These are phyloP conservation scores for Pseudonectria foliicola DNA, from an alignment of 2,329 filamentous ascomycete species.

Conservation along the genomic window DNA sequence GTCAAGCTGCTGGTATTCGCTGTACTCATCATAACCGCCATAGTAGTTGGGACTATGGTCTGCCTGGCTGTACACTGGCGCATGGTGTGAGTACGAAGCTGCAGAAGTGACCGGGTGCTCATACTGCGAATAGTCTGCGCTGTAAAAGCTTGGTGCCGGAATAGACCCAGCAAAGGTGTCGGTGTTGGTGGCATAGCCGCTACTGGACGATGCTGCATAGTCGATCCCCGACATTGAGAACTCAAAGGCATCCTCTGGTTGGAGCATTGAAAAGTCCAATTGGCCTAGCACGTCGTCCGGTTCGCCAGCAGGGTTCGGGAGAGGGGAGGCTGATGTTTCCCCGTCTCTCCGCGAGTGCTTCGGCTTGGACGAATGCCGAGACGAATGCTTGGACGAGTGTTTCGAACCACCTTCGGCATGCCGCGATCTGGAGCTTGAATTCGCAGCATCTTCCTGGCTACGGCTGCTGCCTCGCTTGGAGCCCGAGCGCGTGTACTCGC, in stretches of 20 bases:
- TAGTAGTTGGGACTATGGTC: slow-evolving; percentile 12
- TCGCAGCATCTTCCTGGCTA: slow-evolving; percentile 3
- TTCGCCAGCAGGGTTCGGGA: slow-evolving; percentile 6
- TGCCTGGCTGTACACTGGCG: slow-evolving; percentile 13
- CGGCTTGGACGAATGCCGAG: slow-evolving; percentile 8
- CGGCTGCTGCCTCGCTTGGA: slow-evolving; percentile 25
- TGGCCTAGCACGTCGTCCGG: slow-evolving; percentile 17
- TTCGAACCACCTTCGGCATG: slow-evolving; percentile 16
- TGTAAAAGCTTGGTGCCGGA: slow-evolving; percentile 4
- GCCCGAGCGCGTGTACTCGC: slow-evolving; percentile 29
- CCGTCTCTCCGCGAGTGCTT: slow-evolving; percentile 8
- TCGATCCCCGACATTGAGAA: slow-evolving; percentile 10
- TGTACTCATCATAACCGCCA: slow-evolving; percentile 16
- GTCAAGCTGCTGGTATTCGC: slow-evolving; percentile 12
- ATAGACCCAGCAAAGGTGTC: background rate
- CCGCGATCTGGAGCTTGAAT: slow-evolving; percentile 12
- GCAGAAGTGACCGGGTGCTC: slow-evolving; percentile 5
- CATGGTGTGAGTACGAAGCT: slow-evolving; percentile 12
- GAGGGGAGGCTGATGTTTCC: too few species aligned
- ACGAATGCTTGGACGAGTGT: slow-evolving; percentile 13
- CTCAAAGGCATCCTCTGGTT: slow-evolving; percentile 26
- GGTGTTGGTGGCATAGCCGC: slow-evolving; percentile 1
- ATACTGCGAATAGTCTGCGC: slow-evolving; percentile 6
- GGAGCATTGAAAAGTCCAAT: slow-evolving; percentile 22
- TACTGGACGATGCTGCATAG: slow-evolving; percentile 12